Percentiles rank a stretch among this genome's conserved stretches.
phyloP scores from a whole-genome alignment of 2,329 filamentous ascomycete species.

The Juglanconis oblonga region DNA sequence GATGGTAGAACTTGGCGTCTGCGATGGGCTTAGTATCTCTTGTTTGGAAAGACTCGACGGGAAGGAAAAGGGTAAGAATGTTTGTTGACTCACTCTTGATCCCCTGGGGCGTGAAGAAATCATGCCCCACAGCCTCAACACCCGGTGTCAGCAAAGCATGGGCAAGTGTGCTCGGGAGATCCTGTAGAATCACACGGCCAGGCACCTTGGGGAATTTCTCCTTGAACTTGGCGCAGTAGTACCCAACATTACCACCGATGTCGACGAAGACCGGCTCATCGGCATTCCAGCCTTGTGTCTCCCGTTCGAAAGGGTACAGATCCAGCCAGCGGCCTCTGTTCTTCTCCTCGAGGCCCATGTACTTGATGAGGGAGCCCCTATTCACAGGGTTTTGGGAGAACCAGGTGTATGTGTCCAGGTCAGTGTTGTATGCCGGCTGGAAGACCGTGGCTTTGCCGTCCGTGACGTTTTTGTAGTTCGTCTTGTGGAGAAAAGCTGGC shows the following conservation, averaged over 20 bases:
- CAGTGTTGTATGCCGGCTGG: background rate
- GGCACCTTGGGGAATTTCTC: conserved; percentile 33
- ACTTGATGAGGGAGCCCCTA: background rate
- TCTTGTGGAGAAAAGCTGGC: background rate
- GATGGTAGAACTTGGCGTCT: conserved; percentile 1
- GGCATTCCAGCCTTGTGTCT: background rate
- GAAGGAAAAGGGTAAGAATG: background rate
- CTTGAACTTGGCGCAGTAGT: conserved; percentile 37
- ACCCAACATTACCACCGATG: conserved; percentile 32
- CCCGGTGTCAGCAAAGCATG: background rate
- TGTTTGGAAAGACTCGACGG: background rate
- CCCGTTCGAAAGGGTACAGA: background rate
- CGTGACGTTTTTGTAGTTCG: background rate
- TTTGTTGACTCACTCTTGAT: background rate
- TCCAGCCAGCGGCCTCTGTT: background rate
- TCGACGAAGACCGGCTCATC: background rate
- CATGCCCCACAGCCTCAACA: background rate
- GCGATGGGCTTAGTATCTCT: background rate
- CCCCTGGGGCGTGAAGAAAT: background rate
- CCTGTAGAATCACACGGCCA: conserved; percentile 46
- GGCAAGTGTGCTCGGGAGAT: conserved; percentile 23
- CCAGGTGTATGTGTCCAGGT: background rate
- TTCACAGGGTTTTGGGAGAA: background rate
- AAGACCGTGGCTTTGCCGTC: background rate
- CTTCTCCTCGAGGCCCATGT: background rate